Conservation (phyloP, 148 eudicot genomes). For the Rhododendron simsii region DNA sequence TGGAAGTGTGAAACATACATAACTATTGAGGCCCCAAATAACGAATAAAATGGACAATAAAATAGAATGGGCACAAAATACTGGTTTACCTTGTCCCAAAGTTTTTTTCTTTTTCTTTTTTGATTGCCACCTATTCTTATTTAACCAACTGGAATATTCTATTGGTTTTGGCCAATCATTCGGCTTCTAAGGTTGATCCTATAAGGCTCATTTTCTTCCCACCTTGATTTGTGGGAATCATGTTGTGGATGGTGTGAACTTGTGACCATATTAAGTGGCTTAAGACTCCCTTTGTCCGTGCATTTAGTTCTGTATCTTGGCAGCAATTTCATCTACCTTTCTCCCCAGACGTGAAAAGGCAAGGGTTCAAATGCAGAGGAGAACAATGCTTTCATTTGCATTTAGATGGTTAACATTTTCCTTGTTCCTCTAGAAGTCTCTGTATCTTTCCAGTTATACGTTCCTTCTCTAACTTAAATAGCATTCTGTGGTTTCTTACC, state of each 20-base stretch:
- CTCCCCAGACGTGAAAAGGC: neutral
- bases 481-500: neutral
- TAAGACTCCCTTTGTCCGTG: neutral
- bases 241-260: neutral
- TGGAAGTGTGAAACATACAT: slow-evolving; percentile 23
- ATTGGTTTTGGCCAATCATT: neutral
- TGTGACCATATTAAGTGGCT: neutral
- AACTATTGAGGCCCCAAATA: neutral
- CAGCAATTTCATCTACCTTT: neutral
- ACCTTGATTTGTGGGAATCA: neutral
- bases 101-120: neutral
- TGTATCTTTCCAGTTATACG: neutral
- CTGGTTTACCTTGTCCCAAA: neutral
- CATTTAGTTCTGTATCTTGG: neutral
- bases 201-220: neutral
- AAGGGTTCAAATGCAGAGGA: neutral
- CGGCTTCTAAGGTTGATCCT: neutral
- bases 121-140: neutral
- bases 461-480: slow-evolving; percentile 3
- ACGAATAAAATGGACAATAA: neutral
- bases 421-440: neutral
- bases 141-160: neutral
- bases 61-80: neutral
- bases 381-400: neutral
- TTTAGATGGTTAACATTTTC: neutral